These are phyloP conservation scores for Malassezia obtusa DNA, from an alignment of 1,284 basidiomycete species.

Conservation along the genomic window DNA sequence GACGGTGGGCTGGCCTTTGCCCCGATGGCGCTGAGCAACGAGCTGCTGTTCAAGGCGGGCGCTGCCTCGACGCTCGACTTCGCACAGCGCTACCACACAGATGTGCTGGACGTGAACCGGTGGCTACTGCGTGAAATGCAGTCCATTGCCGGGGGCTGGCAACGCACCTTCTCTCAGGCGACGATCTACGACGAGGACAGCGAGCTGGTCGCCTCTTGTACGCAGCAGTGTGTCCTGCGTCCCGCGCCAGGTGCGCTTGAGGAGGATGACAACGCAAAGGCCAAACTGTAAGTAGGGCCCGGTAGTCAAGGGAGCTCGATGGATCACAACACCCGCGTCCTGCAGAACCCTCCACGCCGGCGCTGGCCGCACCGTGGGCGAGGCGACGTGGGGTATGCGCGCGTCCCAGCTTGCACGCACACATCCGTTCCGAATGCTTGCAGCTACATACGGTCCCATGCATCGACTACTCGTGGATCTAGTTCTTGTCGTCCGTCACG, in stretches of 20 bases:
- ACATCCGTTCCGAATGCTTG: not conserved
- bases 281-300: constrained; percentile 1
- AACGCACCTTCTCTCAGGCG: constrained; percentile 28
- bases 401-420: too few species aligned
- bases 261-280: not conserved
- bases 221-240: constrained; percentile 26
- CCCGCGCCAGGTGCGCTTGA: not conserved
- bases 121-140: constrained; percentile 31
- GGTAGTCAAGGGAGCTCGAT: not conserved
- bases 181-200: constrained; percentile 21
- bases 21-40: constrained; percentile 32
- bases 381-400: too few species aligned
- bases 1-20: constrained; percentile 37
- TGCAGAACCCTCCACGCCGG: not conserved
- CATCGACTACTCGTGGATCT: not conserved
- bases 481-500: constrained; percentile 8
- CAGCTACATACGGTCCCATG: not conserved
- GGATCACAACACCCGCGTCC: not conserved
- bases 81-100: constrained; percentile 32
- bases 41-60: constrained; percentile 20
- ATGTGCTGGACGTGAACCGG: constrained; percentile 22
- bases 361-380: not conserved
- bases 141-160: constrained; percentile 21
- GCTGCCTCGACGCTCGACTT: constrained; percentile 34
- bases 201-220: constrained; percentile 22